Evolutionary conservation across 345 rosid species (phyloP).

Genomic region (Rhodamnia rubescens): DNA sequence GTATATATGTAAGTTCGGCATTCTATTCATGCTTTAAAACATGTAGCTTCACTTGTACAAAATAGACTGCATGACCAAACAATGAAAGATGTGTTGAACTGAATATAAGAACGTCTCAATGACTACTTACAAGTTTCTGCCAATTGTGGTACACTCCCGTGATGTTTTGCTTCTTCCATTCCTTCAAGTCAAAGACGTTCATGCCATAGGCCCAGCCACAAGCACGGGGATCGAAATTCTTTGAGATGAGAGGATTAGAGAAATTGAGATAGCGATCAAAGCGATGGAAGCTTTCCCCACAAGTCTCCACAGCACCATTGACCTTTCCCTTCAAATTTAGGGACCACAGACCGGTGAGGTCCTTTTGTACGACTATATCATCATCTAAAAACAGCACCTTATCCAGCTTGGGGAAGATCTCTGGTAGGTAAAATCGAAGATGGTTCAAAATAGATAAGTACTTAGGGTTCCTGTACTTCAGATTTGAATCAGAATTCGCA

Average conservation of each 20-base stretch:
- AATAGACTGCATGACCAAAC: background rate
- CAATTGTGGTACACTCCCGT: constrained; percentile 82
- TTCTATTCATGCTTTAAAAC: background rate
- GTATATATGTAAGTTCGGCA: background rate
- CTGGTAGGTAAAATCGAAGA: constrained; percentile 94
- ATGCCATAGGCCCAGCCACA: constrained; percentile 99
- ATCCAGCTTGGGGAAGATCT: constrained; percentile 85
- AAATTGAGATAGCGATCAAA: constrained; percentile 96
- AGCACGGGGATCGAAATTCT: constrained; percentile 81
- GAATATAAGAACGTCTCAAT: constrained; percentile 1
- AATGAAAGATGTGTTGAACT: background rate
- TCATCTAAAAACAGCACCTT: constrained; percentile 92
- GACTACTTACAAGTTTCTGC: constrained; percentile 72
- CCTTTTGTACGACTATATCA: constrained; percentile 90
- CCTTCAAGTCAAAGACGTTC: constrained; percentile 82
- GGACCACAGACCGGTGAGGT: constrained; percentile 76
- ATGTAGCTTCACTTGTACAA: background rate
- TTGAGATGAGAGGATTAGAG: constrained; percentile 86
- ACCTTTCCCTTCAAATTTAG: constrained; percentile 88
- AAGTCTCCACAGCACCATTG: constrained; percentile 98
- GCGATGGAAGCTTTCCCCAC: constrained; percentile 94
- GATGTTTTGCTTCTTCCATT: constrained; percentile 87
- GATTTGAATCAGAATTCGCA: constrained; percentile 61
- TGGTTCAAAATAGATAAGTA: constrained; percentile 93
- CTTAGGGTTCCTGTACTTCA: constrained; percentile 94